Evolutionary conservation across 2,329 filamentous ascomycete genomes (phyloP), one percentile per base, ranked within the genome.

Genomic region (Fusarium multiceps): DNA sequence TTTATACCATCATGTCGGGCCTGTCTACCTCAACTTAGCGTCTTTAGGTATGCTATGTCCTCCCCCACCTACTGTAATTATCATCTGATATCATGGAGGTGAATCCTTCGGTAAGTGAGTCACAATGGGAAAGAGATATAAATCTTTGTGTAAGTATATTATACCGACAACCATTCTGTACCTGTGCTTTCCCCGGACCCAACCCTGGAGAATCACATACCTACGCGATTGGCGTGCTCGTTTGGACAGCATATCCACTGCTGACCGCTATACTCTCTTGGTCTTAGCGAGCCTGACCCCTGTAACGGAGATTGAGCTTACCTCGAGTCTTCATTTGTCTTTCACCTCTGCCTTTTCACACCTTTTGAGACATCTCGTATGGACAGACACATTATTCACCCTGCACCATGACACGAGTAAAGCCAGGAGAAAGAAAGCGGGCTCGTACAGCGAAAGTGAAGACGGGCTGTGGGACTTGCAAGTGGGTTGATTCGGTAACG

Each of bases 401-500:
- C 12, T 6, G 12, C 14, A 53, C 1, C 20, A 69, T 69, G 66
- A 69, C 66, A 27, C 57, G 66, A 2, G 66, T 69, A 0, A 70
- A 67, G 4, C 34, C 53, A 18, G 66, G 66, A 2, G 43, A 70
- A 18, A 32, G 66, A 11, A 54, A 66, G 8, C 45, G 66, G 3
- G 27, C 41, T 1, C 55, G 30, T 18, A 25, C 62, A 3, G 32
- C 66, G 0, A 69, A 69, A 48, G 66, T 70, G 6, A 34, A 45
- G 7, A 55, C 66, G 1, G 66, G 66, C 6, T 69, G 66, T 28
- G 42, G 41, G 4, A 69, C 66, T 20, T 69, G 66, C 53, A 69
- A 69, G 66, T 67, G 12, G 14, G 66, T 53, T 7, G 4, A 23
- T 20, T 27, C 7, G 8, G 1, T n/a, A 4, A 5, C 20, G 6